Evolutionary conservation across 1,284 basidiomycete species (phyloP), one percentile per base, ranked within the genome.

Genomic region (Naganishia sp.): DNA sequence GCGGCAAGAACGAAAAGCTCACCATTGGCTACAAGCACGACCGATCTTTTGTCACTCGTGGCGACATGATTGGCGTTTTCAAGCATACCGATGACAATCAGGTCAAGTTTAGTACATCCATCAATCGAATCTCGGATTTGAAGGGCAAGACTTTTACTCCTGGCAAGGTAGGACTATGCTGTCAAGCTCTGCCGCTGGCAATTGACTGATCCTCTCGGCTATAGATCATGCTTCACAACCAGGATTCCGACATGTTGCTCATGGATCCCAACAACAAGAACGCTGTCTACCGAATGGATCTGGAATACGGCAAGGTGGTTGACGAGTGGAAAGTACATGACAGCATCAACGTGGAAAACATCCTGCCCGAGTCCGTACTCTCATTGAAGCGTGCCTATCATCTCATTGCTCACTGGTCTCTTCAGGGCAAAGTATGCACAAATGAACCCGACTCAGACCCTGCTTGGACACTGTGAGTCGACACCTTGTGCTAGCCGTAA

Each of bases 281-380:
- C 73, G 88, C 93, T 0, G 81, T 99, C 44, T 98, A 88, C 82
- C 88, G 85, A 71, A 88, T 99, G 86, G 96, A 99, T 79, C 86
- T 99, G 70, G 92, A 95, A 79, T 88, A 89, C 52, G 96, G 94
- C 56, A 96, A 98, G 81, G 88, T 99, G 48, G 93, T 99, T 9
- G 96, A 99, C 75, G 95, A 99, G 78, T 98, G 94, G 94, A 95
- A 94, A 77, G 88, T 99, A 18, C 89, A 94, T 75, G 93, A 97
- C 56, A 84, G 90, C 73, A 84, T 98, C 66, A 83, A 84, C 16
- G 90, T 98, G 67, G 85, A 88, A 75, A 89, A 95, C 76, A 91
- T 99, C 74, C 86, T 95, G 0, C 94, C 96, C 4, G 88, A 92
- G 78, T 78, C 57, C 69, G 77, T 75, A 45, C 36, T 7, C n/a